A percentile compares a stretch with the other conserved stretches of the same genome.
These are phyloP conservation scores for Curvularia lunata DNA, from an alignment of 2,329 filamentous ascomycete genomes.

Conservation along the genomic window DNA sequence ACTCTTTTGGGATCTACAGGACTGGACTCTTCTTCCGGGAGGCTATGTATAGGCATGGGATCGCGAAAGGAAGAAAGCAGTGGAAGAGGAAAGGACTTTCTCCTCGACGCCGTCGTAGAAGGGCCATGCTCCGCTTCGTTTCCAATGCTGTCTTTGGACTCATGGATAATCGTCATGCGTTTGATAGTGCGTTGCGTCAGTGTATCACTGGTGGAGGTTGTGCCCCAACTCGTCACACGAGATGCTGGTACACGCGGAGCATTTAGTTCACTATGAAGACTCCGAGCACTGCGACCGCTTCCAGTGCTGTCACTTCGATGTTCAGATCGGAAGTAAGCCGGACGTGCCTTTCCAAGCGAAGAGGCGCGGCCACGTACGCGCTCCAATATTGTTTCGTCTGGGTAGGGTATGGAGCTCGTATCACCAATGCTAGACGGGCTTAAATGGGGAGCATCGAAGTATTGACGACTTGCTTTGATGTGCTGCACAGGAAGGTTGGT, in stretches of 20 bases:
- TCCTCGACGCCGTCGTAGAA: slow-evolving; percentile 13
- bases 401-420: slow-evolving; percentile 43
- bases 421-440: slow-evolving; percentile 31
- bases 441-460: slow-evolving; percentile 39
- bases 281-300: slow-evolving; percentile 34
- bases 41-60: slow-evolving; percentile 40
- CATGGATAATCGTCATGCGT: slow-evolving; percentile 69
- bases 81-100: slow-evolving; percentile 31
- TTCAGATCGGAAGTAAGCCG: slow-evolving; percentile 20
- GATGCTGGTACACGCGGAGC: slow-evolving; percentile 59
- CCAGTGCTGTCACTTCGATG: slow-evolving; percentile 34
- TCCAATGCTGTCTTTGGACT: slow-evolving; percentile 52
- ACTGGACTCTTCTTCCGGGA: slow-evolving; percentile 33
- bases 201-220: slow-evolving; percentile 65
- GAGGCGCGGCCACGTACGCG: slow-evolving; percentile 40
- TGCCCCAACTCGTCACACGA: slow-evolving; percentile 74
- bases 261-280: slow-evolving; percentile 47
- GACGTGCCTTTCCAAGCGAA: slow-evolving; percentile 25
- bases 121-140: slow-evolving; percentile 31
- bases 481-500: slow-evolving; percentile 60
- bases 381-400: slow-evolving; percentile 56
- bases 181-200: slow-evolving; percentile 60
- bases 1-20: slow-evolving; percentile 44
- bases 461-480: slow-evolving; percentile 54
- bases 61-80: slow-evolving; percentile 39